Evolutionary conservation across 345 rosid genomes (phyloP).

Genomic region (Acer negundo): DNA sequence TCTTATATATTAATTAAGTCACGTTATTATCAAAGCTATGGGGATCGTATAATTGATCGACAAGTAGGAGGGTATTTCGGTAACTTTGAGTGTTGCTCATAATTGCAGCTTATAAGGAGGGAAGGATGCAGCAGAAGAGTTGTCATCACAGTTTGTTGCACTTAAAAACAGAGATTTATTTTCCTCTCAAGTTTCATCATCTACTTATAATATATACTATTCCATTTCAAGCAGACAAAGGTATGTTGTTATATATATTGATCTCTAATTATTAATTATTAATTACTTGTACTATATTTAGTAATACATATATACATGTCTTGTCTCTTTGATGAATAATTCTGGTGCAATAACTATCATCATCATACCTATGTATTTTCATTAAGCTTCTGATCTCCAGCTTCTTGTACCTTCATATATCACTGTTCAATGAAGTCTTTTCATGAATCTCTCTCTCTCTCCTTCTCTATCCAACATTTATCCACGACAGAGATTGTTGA

Average conservation of each 20-base stretch:
- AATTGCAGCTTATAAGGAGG: slow-evolving; percentile 33
- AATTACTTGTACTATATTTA: not conserved
- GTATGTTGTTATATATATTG: not conserved
- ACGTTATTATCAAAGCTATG: slow-evolving; percentile 21
- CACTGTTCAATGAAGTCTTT: not conserved
- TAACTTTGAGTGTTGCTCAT: slow-evolving; percentile 22
- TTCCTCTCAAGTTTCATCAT: not conserved
- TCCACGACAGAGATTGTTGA: not conserved
- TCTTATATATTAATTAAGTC: not conserved
- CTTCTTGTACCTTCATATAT: not conserved
- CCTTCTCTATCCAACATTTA: not conserved
- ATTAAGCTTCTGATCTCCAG: not conserved
- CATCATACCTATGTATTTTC: not conserved
- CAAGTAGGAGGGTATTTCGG: slow-evolving; percentile 32
- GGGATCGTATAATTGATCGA: not conserved
- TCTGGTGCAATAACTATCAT: not conserved
- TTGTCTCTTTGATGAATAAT: not conserved
- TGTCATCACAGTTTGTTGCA: not conserved
- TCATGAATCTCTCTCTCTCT: not conserved
- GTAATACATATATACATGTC: not conserved
- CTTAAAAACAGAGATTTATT: not conserved
- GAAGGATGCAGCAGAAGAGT: slow-evolving; percentile 3
- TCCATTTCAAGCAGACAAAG: slow-evolving; percentile 8
- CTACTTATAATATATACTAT: not conserved
- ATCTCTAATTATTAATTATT: not conserved